Percentiles rank a stretch among this genome's conserved stretches.
Evolutionary conservation across 352 stramenopile genomes (phyloP).

Genomic region (Pythium insidiosum): DNA sequence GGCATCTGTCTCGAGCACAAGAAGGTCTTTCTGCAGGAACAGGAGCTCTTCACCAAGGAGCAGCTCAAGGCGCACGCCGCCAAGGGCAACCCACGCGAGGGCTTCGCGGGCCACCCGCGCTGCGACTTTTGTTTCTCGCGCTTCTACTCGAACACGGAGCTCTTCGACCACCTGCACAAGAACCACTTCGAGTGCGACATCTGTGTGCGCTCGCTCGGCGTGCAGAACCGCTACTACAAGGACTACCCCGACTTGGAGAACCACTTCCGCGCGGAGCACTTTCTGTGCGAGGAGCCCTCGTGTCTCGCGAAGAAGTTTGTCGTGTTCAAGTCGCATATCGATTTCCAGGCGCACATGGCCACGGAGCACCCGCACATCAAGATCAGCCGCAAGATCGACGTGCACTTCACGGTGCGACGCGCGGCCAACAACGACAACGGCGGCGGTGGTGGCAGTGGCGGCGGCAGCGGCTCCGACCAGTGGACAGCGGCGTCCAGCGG

Average conservation of each 20-base stretch:
- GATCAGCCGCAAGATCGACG: slow-evolving; percentile 80
- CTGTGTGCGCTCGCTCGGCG: slow-evolving; percentile 62
- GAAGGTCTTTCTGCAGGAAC: slow-evolving; percentile 83
- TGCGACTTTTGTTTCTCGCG: slow-evolving; percentile 87
- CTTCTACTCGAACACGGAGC: slow-evolving; percentile 81
- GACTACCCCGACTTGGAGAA: slow-evolving; percentile 89
- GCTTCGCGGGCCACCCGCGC: slow-evolving; percentile 77
- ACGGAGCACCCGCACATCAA: slow-evolving; percentile 81
- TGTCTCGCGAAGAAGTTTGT: slow-evolving; percentile 87
- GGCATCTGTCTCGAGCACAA: slow-evolving; percentile 85
- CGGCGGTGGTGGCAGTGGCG: slow-evolving; percentile 3
- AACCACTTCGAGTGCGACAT: slow-evolving; percentile 91
- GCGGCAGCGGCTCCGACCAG: slow-evolving; percentile 40
- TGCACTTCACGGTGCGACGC: slow-evolving; percentile 75
- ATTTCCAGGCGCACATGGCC: slow-evolving; percentile 78
- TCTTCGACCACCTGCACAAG: slow-evolving; percentile 88
- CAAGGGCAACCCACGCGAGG: slow-evolving; percentile 61
- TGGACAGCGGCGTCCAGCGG: neutral
- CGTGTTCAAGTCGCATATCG: slow-evolving; percentile 84
- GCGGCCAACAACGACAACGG: slow-evolving; percentile 29
- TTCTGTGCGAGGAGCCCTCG: slow-evolving; percentile 75
- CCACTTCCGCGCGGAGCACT: slow-evolving; percentile 86
- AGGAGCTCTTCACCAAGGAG: slow-evolving; percentile 64
- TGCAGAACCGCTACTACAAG: slow-evolving; percentile 89
- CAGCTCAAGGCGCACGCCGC: slow-evolving; percentile 70